phyloP scores from a whole-genome alignment of 768 basidiomycete species.

The Dacryopinax primogenitus region DNA sequence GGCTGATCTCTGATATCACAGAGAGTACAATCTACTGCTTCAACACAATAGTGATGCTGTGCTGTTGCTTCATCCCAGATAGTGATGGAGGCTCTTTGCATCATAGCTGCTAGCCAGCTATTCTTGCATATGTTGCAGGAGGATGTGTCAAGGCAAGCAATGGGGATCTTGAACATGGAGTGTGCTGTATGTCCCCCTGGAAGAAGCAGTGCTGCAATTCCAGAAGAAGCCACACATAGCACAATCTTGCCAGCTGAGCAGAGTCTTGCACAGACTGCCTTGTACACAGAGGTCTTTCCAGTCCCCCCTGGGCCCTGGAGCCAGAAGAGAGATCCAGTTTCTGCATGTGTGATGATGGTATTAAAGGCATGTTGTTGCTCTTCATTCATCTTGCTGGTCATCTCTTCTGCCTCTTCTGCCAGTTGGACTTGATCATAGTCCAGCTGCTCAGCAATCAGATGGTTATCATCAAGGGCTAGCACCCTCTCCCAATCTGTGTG shows the following conservation, averaged over 20 bases:
- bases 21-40: slow-evolving; percentile 32
- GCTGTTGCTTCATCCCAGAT: slow-evolving; percentile 20
- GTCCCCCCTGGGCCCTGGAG: slow-evolving; percentile 34
- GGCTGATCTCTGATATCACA: slow-evolving; percentile 15
- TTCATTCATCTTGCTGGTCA: slow-evolving; percentile 21
- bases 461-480: slow-evolving; percentile 12
- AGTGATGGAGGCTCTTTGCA: slow-evolving; percentile 24
- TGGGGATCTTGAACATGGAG: slow-evolving; percentile 38
- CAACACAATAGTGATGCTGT: slow-evolving; percentile 29
- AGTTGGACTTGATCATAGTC: slow-evolving; percentile 12
- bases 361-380: slow-evolving; percentile 26
- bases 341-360: slow-evolving; percentile 23
- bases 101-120: slow-evolving; percentile 24
- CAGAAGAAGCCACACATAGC: slow-evolving; percentile 40
- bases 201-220: slow-evolving; percentile 37
- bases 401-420: slow-evolving; percentile 2
- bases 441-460: slow-evolving; percentile 17
- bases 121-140: slow-evolving; percentile 30
- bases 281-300: slow-evolving; percentile 36
- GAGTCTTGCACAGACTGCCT: slow-evolving; percentile 16
- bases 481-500: slow-evolving; percentile 10
- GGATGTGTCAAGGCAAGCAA: slow-evolving; percentile 24
- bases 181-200: slow-evolving; percentile 37
- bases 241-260: slow-evolving; percentile 25
- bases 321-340: slow-evolving; percentile 27